phyloP scores from a whole-genome alignment of 2,329 filamentous ascomycete species.

The Colletotrichum orbiculare region DNA sequence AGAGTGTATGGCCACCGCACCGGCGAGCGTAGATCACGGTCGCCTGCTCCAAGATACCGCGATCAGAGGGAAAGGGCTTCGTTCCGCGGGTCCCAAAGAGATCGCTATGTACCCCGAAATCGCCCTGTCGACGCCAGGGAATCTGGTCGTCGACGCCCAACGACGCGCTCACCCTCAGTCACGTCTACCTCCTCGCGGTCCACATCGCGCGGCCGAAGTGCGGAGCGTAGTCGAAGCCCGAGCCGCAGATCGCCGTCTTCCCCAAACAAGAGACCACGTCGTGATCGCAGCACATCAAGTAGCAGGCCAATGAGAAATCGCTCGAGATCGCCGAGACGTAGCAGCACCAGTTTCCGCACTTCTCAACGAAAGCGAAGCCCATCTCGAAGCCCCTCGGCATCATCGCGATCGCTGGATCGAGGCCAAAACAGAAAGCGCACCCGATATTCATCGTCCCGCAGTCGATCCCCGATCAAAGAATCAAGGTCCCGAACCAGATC shows the following conservation, averaged over 20 bases:
- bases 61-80: constrained; percentile 56
- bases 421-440: constrained; percentile 60
- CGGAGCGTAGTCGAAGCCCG: constrained; percentile 43
- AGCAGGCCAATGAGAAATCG: constrained; percentile 50
- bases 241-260: constrained; percentile 48
- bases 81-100: constrained; percentile 52
- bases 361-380: constrained; percentile 39
- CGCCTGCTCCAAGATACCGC: constrained; percentile 57
- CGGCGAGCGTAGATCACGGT: constrained; percentile 58
- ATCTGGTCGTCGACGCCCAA: constrained; percentile 54
- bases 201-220: constrained; percentile 47
- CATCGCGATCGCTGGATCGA: constrained; percentile 51
- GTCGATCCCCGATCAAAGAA: constrained; percentile 54
- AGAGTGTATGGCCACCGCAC: constrained; percentile 58
- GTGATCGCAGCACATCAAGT: constrained; percentile 44
- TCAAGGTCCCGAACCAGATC: constrained; percentile 47
- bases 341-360: constrained; percentile 40
- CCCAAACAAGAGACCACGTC: constrained; percentile 47
- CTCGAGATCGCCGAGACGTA: constrained; percentile 50
- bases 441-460: constrained; percentile 60
- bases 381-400: constrained; percentile 42
- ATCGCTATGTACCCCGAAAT: constrained; percentile 65
- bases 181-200: constrained; percentile 45
- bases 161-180: constrained; percentile 47
- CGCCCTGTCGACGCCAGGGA: constrained; percentile 54